Evolutionary conservation across 225 moss, liverwort and hornwort genomes (phyloP), one percentile per base, ranked within the genome.

Genomic region (Pseudisothecium myosuroides): DNA sequence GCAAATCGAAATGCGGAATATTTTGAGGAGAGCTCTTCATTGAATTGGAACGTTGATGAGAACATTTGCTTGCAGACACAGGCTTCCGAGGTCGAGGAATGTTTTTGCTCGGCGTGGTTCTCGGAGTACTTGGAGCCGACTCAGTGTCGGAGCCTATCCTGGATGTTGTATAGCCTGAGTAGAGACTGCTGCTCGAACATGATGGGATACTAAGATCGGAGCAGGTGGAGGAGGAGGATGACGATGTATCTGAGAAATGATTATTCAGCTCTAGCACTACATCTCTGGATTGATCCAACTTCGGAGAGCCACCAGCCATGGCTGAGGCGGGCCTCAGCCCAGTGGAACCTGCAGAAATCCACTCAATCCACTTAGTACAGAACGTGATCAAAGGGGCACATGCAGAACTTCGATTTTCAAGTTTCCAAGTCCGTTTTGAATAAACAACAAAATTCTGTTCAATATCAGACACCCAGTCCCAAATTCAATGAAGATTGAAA

Each of bases 171-270:
- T 93, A 93, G 77, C 93, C 93, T 18, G 94, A 94, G 76, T 92
- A 93, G 37, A 91, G 87, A 81, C 94, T 93, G 89, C 91, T 94
- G 90, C 92, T 94, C 31, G 93, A 91, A 90, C 94, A 94, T 89
- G 94, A 94, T 84, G 94, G 94, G 85, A 94, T 87, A 47, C 93
- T 94, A 29, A 94, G 92, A 82, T 94, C 94, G 36, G 94, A 94
- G 90, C 92, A 94, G 62, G 94, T 89, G 54, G 94, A 94, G 52
- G 94, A 94, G 43, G 94, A 91, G 8, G 94, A 94, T 50, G 94
- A 94, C 19, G 94, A 89, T 61, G 94, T 88, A 52, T 94, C 94
- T 87, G 93, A 94, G 71, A 94, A 94, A 26, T 91, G 91, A 78
- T 74, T 86, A 55, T 85, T 88, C 79, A 85, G 59, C 78, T 94